Percentiles rank a stretch among this genome's conserved stretches.
phyloP scores from a whole-genome alignment of 2,329 filamentous ascomycete species.

The Talaromyces sp. region DNA sequence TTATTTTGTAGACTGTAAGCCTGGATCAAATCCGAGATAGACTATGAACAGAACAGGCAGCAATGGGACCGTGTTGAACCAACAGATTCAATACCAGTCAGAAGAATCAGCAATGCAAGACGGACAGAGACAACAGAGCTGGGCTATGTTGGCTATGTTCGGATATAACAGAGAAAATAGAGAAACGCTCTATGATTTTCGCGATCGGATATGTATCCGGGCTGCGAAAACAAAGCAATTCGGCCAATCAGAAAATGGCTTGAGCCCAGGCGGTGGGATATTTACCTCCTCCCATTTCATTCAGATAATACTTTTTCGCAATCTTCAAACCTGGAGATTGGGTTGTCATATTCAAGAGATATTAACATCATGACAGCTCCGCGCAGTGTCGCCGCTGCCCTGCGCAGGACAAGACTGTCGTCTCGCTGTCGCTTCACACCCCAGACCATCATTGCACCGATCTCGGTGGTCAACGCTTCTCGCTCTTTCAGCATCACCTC shows the following conservation, averaged over 20 bases:
- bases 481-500: slow-evolving; percentile 33
- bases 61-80: too few relatives aligned
- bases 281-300: background rate
- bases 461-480: slow-evolving; percentile 14
- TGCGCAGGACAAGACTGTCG: slow-evolving; percentile 18
- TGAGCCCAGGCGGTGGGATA: background rate
- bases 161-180: too few relatives aligned
- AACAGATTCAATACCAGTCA: too few relatives aligned
- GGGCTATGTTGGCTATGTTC: too few relatives aligned
- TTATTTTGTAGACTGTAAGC: too few relatives aligned
- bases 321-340: background rate
- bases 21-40: too few relatives aligned
- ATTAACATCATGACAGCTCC: slow-evolving; percentile 13
- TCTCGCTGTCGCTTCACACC: slow-evolving; percentile 6
- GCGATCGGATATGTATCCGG: background rate
- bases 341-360: background rate
- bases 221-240: background rate
- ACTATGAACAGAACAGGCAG: too few relatives aligned
- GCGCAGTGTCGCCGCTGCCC: slow-evolving; percentile 13
- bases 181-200: too few relatives aligned
- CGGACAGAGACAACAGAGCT: too few relatives aligned
- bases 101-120: too few relatives aligned
- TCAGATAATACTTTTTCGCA: background rate
- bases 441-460: slow-evolving; percentile 10
- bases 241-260: background rate